Evolutionary conservation across 352 stramenopile genomes (phyloP), one percentile per base, ranked within the genome.

Genomic region (Phytophthora niederhauseri): DNA sequence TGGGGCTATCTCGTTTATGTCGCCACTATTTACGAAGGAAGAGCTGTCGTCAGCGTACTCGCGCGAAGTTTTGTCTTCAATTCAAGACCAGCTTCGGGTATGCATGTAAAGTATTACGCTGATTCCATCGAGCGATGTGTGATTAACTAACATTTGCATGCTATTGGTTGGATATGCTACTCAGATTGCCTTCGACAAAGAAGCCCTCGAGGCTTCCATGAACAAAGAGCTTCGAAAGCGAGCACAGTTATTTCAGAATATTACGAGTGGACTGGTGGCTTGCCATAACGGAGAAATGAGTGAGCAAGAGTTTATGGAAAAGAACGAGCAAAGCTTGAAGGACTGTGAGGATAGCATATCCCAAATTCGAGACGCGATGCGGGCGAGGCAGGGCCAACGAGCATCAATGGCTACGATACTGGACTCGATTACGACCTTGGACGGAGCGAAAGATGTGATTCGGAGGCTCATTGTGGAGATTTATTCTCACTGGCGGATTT

Each of bases 271-370:
- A 8, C 77, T 81, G 46, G 43, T 72, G 49, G 59, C 72, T 17
- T 73, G 57, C 46, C 30, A 79, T 26, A 36, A 51, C 49, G 54
- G 57, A 19, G 66, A 80, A 30, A 73, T 81, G 62, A 83, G 72
- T 8, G 81, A 91, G 48, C 71, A 78, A 55, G 68, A 89, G 50
- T 90, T 87, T 48, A 70, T 91, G 22, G 63, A 80, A 17, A 68
- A 67, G 14, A 92, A 90, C 34, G 77, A 89, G 36, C 60, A 87
- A 56, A 66, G 82, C 41, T 56, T 94, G 3, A 80, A 73, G 15
- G 53, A 66, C 17, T 92, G 80, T 48, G 82, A 94, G 58, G 78
- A 91, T 20, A 81, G 66, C 38, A 91, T 94, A 63, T 75, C 72
- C 5, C 75, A 89, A 14, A 72, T 93, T 34, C 76, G 62, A 15